A percentile compares a stretch with the other conserved stretches of the same genome.
These are phyloP conservation scores for Medicago ruthenica DNA, from an alignment of 306 rosid genomes.

Conservation along the genomic window DNA sequence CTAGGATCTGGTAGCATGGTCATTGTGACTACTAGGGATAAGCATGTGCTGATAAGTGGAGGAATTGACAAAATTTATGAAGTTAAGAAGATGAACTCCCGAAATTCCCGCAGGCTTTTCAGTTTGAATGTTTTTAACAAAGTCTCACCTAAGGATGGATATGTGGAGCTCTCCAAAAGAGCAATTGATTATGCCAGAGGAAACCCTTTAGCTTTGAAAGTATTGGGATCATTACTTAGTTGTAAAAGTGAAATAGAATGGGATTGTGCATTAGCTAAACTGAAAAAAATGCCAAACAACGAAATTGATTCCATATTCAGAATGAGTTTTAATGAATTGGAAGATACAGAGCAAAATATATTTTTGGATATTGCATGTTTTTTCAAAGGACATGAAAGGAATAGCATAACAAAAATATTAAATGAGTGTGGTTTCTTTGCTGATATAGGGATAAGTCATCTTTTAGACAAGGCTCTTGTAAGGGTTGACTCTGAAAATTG, in stretches of 20 bases:
- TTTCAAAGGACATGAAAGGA: background rate
- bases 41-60: background rate
- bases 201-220: slow-evolving; percentile 38
- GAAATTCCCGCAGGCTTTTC: slow-evolving; percentile 4
- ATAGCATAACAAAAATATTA: background rate
- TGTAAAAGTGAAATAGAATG: slow-evolving; percentile 34
- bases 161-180: slow-evolving; percentile 2
- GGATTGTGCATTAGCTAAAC: slow-evolving; percentile 24
- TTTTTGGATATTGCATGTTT: slow-evolving; percentile 35
- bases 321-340: slow-evolving; percentile 24
- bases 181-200: slow-evolving; percentile 40
- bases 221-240: slow-evolving; percentile 38
- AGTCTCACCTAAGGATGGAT: background rate
- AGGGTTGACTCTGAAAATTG: too few species aligned
- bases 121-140: slow-evolving; percentile 38
- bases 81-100: slow-evolving; percentile 20
- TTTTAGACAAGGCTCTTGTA: too few species aligned
- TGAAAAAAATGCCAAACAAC: background rate
- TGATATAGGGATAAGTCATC: too few species aligned
- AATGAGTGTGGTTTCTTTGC: background rate
- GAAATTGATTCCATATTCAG: slow-evolving; percentile 24
- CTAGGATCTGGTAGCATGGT: slow-evolving; percentile 20
- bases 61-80: slow-evolving; percentile 18
- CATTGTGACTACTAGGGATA: slow-evolving; percentile 35
- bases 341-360: background rate